Conservation (phyloP, 768 basidiomycete genomes). For the Boletellus ananas region DNA sequence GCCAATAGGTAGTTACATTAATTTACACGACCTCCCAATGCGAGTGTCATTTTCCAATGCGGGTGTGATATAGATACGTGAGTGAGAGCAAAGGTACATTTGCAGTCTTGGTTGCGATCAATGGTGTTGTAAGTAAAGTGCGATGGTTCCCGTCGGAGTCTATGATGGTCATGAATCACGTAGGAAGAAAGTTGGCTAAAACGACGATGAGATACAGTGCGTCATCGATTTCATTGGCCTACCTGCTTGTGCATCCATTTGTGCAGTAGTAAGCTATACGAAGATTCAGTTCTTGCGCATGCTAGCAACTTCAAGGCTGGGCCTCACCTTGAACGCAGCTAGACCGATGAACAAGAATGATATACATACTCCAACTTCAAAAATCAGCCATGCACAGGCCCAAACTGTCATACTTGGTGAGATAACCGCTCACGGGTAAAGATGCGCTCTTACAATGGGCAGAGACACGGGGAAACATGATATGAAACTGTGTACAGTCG, state of each 20-base stretch:
- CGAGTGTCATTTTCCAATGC: conserved; percentile 23
- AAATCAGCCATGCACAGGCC: conserved; percentile 83
- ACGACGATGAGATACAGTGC: conserved; percentile 5
- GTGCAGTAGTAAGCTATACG: conserved; percentile 34
- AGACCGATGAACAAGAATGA: conserved; percentile 82
- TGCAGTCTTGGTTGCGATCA: conserved; percentile 14
- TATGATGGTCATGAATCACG: conserved; percentile 32
- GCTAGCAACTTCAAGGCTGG: neutral
- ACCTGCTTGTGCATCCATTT: conserved; percentile 68
- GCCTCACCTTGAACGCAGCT: conserved; percentile 72
- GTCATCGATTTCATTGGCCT: conserved; percentile 21
- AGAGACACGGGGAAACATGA: conserved; percentile 66
- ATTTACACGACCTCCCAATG: conserved; percentile 23
- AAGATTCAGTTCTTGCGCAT: conserved; percentile 1
- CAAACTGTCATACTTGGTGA: conserved; percentile 50
- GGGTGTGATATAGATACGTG: conserved; percentile 30
- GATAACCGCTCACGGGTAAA: neutral
- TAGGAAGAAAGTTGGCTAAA: conserved; percentile 61
- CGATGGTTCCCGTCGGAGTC: conserved; percentile 6
- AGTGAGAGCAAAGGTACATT: conserved; percentile 25
- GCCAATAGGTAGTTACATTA: conserved; percentile 28
- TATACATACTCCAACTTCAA: conserved; percentile 68
- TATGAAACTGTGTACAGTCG: conserved; percentile 83
- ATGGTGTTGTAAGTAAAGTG: conserved; percentile 11
- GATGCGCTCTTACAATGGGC: conserved; percentile 56